phyloP scores from a whole-genome alignment of 2,329 filamentous ascomycete genomes.

The Fusarium torulosum region DNA sequence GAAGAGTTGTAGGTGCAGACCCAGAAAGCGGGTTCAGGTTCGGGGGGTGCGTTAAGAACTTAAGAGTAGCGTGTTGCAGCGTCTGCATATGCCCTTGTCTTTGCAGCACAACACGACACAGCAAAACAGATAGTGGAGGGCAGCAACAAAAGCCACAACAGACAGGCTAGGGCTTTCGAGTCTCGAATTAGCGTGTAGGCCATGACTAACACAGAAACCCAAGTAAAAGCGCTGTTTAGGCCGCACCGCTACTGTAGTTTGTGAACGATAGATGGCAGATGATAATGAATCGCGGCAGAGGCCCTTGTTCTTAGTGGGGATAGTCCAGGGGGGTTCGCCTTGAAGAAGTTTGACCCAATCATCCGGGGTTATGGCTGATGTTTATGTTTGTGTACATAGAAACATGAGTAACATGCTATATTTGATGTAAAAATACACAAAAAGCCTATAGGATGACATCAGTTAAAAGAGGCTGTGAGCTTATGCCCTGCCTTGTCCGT shows the following conservation, averaged over 20 bases:
- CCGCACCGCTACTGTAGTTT: background rate
- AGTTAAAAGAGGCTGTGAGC: conserved; percentile 22
- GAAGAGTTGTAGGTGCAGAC: conserved; percentile 40
- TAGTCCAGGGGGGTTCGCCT: conserved; percentile 8
- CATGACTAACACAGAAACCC: conserved; percentile 13
- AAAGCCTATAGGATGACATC: conserved; percentile 16
- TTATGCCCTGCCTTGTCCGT: conserved; percentile 15
- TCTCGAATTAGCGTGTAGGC: conserved; percentile 34
- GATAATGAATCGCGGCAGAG: conserved; percentile 29
- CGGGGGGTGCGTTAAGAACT: conserved; percentile 17
- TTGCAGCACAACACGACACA: background rate
- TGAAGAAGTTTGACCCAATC: conserved; percentile 15
- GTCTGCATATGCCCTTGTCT: conserved; percentile 28
- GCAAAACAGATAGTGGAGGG: no score
- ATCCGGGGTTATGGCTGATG: conserved; percentile 22
- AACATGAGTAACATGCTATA: no score
- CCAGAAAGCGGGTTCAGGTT: conserved; percentile 41
- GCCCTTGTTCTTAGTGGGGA: conserved; percentile 19
- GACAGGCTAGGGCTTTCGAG: conserved; percentile 14
- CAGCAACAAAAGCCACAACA: conserved; percentile 14
- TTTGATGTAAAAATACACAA: background rate
- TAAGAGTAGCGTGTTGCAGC: conserved; percentile 37
- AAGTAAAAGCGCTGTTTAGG: conserved; percentile 5
- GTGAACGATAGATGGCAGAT: no score
- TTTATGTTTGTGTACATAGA: no score